A percentile compares a stretch with the other conserved stretches of the same genome.
phyloP scores from a whole-genome alignment of 768 basidiomycete species.

The Macrocybe gigantea region DNA sequence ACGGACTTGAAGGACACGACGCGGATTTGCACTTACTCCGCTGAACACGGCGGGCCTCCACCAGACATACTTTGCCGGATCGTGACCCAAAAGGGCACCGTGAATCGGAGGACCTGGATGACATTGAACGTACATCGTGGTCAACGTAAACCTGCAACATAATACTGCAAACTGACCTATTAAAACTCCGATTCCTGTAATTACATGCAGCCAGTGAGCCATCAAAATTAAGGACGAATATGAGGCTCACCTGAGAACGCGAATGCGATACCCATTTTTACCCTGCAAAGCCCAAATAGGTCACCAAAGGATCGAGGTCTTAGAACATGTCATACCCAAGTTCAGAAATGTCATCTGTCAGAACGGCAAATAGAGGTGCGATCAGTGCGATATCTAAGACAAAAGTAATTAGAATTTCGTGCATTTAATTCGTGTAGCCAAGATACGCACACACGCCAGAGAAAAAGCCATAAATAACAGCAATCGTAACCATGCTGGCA shows the following conservation, averaged over 20 bases:
- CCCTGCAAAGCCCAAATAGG: neutral
- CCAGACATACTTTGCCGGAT: neutral
- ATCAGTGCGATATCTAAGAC: neutral
- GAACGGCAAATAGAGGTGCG: neutral
- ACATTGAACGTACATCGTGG: neutral
- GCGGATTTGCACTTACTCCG: neutral
- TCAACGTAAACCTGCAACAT: neutral
- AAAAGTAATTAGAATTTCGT: too few species aligned
- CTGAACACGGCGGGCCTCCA: neutral
- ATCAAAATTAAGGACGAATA: neutral
- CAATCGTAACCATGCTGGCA: conserved; percentile 26
- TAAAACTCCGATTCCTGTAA: neutral
- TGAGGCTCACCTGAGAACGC: neutral
- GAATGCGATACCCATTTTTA: neutral
- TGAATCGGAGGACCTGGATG: neutral
- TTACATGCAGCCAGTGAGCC: neutral
- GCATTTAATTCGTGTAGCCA: too few species aligned
- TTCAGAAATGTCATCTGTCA: neutral
- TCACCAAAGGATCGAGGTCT: neutral
- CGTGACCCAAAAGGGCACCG: neutral
- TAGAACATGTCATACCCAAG: neutral
- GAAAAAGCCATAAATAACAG: conserved; percentile 35
- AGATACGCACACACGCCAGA: conserved; percentile 20
- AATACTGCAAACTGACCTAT: neutral
- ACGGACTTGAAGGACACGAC: too few species aligned